Percentiles rank a stretch among this genome's conserved stretches.
Evolutionary conservation across 495 filamentous ascomycete species (phyloP).

Genomic region (Clohesyomyces aquaticus): DNA sequence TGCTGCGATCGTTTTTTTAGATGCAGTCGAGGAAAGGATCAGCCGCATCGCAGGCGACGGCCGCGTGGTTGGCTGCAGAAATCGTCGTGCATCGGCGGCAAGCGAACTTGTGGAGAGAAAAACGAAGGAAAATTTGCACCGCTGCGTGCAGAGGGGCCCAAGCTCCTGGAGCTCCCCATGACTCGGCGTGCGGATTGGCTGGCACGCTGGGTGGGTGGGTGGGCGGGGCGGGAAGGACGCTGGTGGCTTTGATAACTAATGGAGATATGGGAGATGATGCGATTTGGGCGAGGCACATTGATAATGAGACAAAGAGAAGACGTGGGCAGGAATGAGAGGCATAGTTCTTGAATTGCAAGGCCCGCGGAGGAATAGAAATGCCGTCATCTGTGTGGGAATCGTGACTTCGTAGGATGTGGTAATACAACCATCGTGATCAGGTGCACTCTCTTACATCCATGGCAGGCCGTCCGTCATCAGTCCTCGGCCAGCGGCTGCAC

Average conservation of each 20-base stretch:
- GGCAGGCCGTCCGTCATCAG: too few relatives aligned
- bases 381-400: too few relatives aligned
- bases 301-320: not conserved
- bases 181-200: slow-evolving; percentile 14
- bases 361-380: too few relatives aligned
- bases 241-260: too few relatives aligned
- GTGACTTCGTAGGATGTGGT: too few relatives aligned
- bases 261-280: slow-evolving; percentile 8
- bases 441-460: not conserved
- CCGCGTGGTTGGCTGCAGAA: slow-evolving; percentile 1
- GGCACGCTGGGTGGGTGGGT: not conserved
- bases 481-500: too few relatives aligned
- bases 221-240: too few relatives aligned
- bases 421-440: slow-evolving; percentile 6
- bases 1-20: too few relatives aligned
- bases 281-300: not conserved
- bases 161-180: slow-evolving; percentile 24
- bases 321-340: too few relatives aligned
- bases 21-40: too few relatives aligned
- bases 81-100: slow-evolving; percentile 19
- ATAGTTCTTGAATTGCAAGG: too few relatives aligned
- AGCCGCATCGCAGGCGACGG: too few relatives aligned
- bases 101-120: slow-evolving; percentile 24
- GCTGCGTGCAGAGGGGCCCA: slow-evolving; percentile 11
- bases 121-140: slow-evolving; percentile 34